Conservation (phyloP, 192 early-diverging fungal genomes). For the Phycomyces nitens region DNA sequence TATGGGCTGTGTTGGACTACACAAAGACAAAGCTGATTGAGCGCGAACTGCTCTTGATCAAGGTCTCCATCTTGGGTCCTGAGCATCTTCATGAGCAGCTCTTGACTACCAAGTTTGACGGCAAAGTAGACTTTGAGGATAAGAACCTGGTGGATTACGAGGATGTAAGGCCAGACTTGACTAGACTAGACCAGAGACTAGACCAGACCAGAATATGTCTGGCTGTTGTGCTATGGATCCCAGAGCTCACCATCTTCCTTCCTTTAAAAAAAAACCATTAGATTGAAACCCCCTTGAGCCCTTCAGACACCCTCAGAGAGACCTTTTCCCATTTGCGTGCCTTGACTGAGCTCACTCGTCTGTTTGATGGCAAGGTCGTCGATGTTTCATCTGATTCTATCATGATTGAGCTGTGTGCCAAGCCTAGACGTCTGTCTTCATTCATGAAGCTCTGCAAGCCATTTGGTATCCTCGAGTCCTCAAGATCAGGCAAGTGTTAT, state of each 20-base stretch:
- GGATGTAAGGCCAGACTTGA: constrained; percentile 5
- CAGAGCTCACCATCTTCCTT: too few species aligned
- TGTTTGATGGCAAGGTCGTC: constrained; percentile 85
- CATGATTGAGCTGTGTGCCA: constrained; percentile 87
- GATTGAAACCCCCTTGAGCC: not conserved
- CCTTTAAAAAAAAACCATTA: too few species aligned
- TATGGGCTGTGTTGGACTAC: constrained; percentile 98
- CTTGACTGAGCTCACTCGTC: constrained; percentile 73
- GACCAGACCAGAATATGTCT: too few species aligned
- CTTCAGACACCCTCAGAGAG: constrained; percentile 47
- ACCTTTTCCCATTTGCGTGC: constrained; percentile 68
- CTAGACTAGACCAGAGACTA: too few species aligned
- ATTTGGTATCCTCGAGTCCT: constrained; percentile 92
- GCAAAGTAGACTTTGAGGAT: constrained; percentile 24
- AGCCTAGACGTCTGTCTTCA: constrained; percentile 81
- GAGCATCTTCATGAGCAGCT: constrained; percentile 60
- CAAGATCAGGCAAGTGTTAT: constrained; percentile 76
- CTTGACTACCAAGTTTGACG: constrained; percentile 32
- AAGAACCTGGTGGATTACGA: constrained; percentile 14
- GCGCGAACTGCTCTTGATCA: constrained; percentile 90
- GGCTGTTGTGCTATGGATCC: too few species aligned
- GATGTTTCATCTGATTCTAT: constrained; percentile 83
- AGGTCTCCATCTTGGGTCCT: constrained; percentile 79
- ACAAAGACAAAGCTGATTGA: constrained; percentile 84
- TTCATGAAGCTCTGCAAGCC: constrained; percentile 93